Percentiles rank a stretch among this genome's conserved stretches.
Evolutionary conservation across 306 rosid genomes (phyloP).

Genomic region (Corylus americana): DNA sequence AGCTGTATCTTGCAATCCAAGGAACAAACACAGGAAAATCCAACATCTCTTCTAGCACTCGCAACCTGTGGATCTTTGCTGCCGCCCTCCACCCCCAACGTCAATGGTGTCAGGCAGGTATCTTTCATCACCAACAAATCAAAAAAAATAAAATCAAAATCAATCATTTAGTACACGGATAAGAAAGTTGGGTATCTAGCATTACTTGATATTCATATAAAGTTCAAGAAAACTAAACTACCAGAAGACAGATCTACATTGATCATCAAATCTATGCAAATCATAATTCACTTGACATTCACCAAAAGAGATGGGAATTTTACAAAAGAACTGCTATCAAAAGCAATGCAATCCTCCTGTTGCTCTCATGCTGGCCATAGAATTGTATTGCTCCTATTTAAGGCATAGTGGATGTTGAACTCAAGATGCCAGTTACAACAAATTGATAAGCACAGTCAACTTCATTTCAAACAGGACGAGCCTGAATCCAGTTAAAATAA

Average conservation of each 20-base stretch:
- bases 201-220: neutral
- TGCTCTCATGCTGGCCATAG: neutral
- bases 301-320: neutral
- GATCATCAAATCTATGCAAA: neutral
- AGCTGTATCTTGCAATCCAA: conserved; percentile 27
- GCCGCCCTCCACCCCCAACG: conserved; percentile 76
- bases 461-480: too few relatives aligned
- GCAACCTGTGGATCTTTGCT: conserved; percentile 90
- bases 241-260: neutral
- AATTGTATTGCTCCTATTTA: neutral
- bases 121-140: conserved; percentile 42
- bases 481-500: too few relatives aligned
- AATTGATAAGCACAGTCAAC: too few relatives aligned
- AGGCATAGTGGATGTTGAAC: neutral
- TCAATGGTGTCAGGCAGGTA: conserved; percentile 90
- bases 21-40: conserved; percentile 23
- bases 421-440: too few relatives aligned
- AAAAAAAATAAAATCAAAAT: neutral
- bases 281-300: neutral
- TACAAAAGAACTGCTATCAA: conserved; percentile 1
- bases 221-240: neutral
- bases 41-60: conserved; percentile 55
- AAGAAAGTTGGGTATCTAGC: conserved; percentile 6
- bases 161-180: conserved; percentile 7
- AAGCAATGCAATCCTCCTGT: conserved; percentile 5